Conservation (phyloP, 345 rosid genomes). For the thale cress (Arabidopsis thaliana) region TAIR10.1 NC_003075.7:7822001-7822500, state of each 20-base stretch:
- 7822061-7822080: constrained; percentile 8
- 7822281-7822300: neutral
- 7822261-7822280: constrained; percentile 8
- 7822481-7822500: neutral
- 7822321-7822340: neutral
- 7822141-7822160: neutral
- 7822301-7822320: neutral
- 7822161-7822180: too few species aligned
- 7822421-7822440: neutral
- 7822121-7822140: neutral
- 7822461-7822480: neutral
- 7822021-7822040: constrained; percentile 11
- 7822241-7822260: neutral
- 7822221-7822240: too few species aligned
- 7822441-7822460: neutral
- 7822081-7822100: neutral
- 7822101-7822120: neutral
- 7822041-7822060: neutral
- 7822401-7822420: too few species aligned
- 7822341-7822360: neutral
- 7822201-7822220: too few species aligned
- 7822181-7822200: too few species aligned
- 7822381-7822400: too few species aligned
- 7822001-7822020: neutral
- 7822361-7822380: too few species aligned